Evolutionary conservation across 208 protist genomes (phyloP), one percentile per base, ranked within the genome.

Genomic region (Wallacemonas collosoma): DNA sequence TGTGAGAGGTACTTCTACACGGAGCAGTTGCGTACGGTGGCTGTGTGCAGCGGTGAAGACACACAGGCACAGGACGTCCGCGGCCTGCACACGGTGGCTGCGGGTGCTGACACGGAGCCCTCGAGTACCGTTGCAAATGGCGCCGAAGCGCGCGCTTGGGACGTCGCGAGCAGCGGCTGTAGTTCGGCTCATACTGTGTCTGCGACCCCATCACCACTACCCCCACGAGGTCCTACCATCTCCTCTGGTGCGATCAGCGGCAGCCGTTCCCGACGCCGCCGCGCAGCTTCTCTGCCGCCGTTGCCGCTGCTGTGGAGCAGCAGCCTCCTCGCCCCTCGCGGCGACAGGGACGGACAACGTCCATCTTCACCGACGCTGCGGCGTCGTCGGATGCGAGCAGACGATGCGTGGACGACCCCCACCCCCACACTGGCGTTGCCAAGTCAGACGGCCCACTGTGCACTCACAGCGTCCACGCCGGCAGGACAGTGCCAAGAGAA

Each of bases 1-100:
- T 85, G 71, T 45, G 89, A 94, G 58, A 64, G 84, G 50, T 67
- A 82, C 72, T 90, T 91, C 69, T 94, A 91, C 47, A 69, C 66
- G 17, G 47, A 74, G 17, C 86, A 91, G 69, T 72, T 93, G 38
- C 44, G 68, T 11, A 9, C 26, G 7, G 54, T 7, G 7, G 15
- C 6, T 6, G 7, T 38, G 15, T 14, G 15, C 26, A 26, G 26
- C 26, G 26, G 26, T 26, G 26, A 26, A 26, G 26, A 26, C 26
- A 50, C 45, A 6, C 45, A 6, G 45, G 1, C 12, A 6, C 45
- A 50, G 45, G 45, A 50, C 45, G 8, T 26, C 26, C 26, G 26
- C 26, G 26, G 26, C 26, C 26, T 26, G 26, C 26, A 26, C 26
- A 26, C 26, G 26, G 26, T 26, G 26, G 26, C 26, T 26, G 26